These are phyloP conservation scores for Scedosporium boydii DNA, from an alignment of 2,329 filamentous ascomycete genomes.

Conservation along the genomic window DNA sequence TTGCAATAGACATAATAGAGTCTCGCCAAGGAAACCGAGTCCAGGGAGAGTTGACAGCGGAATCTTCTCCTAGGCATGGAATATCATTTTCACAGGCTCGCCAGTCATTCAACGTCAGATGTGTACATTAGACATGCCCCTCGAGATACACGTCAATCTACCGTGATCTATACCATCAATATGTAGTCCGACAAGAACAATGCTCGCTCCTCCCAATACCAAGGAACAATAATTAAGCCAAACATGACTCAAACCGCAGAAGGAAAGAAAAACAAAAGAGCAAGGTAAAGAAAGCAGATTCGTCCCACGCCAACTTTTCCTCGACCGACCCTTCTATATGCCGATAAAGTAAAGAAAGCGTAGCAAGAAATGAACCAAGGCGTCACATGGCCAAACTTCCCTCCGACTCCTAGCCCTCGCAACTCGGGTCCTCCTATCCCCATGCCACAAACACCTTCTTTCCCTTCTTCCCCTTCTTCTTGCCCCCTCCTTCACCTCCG, in stretches of 20 bases:
- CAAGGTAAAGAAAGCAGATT: background rate
- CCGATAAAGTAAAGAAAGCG: background rate
- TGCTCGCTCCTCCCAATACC: background rate
- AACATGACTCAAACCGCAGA: background rate
- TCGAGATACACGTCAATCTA: too few relatives aligned
- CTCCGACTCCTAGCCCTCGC: too few relatives aligned
- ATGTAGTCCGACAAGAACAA: background rate
- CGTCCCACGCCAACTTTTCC: background rate
- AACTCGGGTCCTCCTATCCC: slow-evolving; percentile 29
- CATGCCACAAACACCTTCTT: slow-evolving; percentile 54
- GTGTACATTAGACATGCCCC: too few relatives aligned
- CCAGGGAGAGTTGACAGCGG: too few relatives aligned
- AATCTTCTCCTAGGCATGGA: too few relatives aligned
- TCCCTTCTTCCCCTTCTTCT: slow-evolving; percentile 47
- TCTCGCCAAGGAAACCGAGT: too few relatives aligned
- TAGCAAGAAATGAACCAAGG: background rate
- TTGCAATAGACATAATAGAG: too few relatives aligned
- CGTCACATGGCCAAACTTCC: background rate
- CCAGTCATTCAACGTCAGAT: too few relatives aligned
- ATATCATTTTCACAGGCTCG: too few relatives aligned
- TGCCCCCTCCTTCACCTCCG: slow-evolving; percentile 25
- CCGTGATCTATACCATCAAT: too few relatives aligned
- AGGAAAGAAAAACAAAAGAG: background rate
- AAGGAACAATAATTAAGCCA: background rate
- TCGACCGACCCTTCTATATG: background rate